These are phyloP conservation scores for Boletus speciosus DNA, from an alignment of 768 basidiomycete genomes.

Conservation along the genomic window DNA sequence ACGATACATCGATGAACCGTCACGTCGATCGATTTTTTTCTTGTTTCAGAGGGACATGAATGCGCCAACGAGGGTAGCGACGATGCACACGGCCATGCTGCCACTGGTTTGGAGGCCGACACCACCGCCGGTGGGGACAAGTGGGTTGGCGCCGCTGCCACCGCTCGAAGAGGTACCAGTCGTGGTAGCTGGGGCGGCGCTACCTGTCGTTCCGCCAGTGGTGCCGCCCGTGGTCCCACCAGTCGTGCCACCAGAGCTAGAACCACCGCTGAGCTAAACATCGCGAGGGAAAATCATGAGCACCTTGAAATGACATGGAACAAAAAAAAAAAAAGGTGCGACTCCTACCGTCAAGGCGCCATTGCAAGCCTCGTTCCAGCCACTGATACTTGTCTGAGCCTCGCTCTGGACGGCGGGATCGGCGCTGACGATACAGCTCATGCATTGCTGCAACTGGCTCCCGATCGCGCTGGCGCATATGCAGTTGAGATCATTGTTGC, in stretches of 20 bases:
- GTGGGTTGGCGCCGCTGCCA: not conserved
- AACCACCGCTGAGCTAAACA: slow-evolving; percentile 13
- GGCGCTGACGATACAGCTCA: slow-evolving; percentile 15
- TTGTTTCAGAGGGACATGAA: slow-evolving; percentile 9
- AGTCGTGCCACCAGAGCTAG: not conserved
- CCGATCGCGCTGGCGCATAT: slow-evolving; percentile 12
- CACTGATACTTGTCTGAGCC: slow-evolving; percentile 9
- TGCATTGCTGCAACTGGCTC: slow-evolving; percentile 14
- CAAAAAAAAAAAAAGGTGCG: not conserved
- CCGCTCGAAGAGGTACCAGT: not conserved
- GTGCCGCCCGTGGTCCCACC: not conserved
- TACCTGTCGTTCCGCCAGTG: not conserved
- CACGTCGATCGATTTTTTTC: not conserved
- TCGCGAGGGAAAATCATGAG: not conserved
- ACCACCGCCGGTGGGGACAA: not conserved
- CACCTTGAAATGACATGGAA: too few species aligned
- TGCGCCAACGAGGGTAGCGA: slow-evolving; percentile 10
- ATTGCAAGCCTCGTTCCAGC: slow-evolving; percentile 18
- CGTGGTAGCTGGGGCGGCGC: not conserved
- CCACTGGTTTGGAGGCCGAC: slow-evolving; percentile 4
- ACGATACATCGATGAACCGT: too few species aligned
- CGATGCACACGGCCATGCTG: not conserved
- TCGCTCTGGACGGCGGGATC: not conserved
- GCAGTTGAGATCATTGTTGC: slow-evolving; percentile 3
- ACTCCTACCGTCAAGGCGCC: slow-evolving; percentile 17